Evolutionary conservation across 2,329 filamentous ascomycete genomes (phyloP).

Genomic region (Colletotrichum sp.): DNA sequence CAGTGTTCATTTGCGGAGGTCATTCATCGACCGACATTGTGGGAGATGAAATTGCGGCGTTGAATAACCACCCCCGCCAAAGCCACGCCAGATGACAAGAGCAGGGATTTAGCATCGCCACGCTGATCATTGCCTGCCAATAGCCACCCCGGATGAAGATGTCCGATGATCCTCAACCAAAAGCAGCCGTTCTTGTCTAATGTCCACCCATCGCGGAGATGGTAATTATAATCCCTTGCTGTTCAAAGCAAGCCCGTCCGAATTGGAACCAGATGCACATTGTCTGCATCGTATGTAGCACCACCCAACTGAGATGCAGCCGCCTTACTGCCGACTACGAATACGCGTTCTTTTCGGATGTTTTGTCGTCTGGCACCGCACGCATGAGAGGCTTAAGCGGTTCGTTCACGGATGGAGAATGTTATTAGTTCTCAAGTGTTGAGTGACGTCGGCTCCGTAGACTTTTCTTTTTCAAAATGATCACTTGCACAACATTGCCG

Average conservation of each 20-base stretch:
- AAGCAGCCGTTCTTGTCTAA: not conserved
- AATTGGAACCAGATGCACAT: not conserved
- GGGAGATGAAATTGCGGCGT: not conserved
- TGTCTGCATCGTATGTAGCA: not conserved
- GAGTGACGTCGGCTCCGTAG: not conserved
- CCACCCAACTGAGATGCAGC: not conserved
- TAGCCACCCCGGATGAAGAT: not conserved
- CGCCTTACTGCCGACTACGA: not conserved
- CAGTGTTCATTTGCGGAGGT: not conserved
- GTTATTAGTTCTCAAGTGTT: not conserved
- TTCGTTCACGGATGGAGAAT: not conserved
- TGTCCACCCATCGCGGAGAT: not conserved
- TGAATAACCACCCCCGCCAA: not conserved
- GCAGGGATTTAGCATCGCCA: not conserved
- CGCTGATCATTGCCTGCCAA: not conserved
- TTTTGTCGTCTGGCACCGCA: not conserved
- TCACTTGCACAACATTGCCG: not conserved
- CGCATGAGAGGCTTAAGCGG: not conserved
- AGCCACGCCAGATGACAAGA: not conserved
- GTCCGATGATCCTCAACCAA: not conserved
- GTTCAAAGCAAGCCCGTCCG: not conserved
- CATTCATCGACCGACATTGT: not conserved
- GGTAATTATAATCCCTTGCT: not conserved
- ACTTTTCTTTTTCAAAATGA: not conserved
- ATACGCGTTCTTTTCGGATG: not conserved